Evolutionary conservation across 768 basidiomycete species (phyloP), one percentile per base, ranked within the genome.

Genomic region (Sarcomyxa edulis): DNA sequence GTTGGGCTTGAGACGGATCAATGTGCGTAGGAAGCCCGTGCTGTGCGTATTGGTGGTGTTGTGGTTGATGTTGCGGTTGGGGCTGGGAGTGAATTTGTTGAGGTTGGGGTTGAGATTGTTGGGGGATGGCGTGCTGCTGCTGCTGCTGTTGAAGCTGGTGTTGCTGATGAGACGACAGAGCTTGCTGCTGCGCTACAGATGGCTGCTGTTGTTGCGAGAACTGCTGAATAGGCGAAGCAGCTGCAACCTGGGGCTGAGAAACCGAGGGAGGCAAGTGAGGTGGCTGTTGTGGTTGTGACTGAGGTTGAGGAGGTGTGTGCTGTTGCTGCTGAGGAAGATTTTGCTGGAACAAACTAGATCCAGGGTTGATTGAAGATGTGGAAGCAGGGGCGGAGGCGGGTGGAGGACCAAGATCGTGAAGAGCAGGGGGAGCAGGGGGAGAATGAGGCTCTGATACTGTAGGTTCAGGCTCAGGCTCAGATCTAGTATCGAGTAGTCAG

Each of bases 1-100:
- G 62, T 32, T 64, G 62, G 7, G 48, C 28, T 46, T 78, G 76
- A 7, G 74, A 53, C 19, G 79, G 71, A 39, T 85, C 82, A 45
- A 84, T 72, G 43, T 84, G 83, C 2, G 76, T 72, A 2, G 74
- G 69, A 12, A 87, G 65, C 16, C 73, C 74, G 45, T 82, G 83
- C 40, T 84, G 83, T 3, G 76, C 60, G 55, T 82, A 84, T 45
- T 77, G 72, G 47, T 72, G 74, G 30, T 70, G 71, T 14, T 59
- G 59, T 7, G 48, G 54, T 14, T 48, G 36, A 27, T 48, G 46
- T 30, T 39, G 43, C n/a, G 30, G 12, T 9, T 39, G 42, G 8
- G 18, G 14, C 21, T 42, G 41, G 20, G 47, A 32, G 27, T 61
- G 61, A 16, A 57, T 55, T 5, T 50, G 49, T 25, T 54, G 52